Conservation (phyloP, 2,329 filamentous ascomycete genomes). For the Cytospora mali region DNA sequence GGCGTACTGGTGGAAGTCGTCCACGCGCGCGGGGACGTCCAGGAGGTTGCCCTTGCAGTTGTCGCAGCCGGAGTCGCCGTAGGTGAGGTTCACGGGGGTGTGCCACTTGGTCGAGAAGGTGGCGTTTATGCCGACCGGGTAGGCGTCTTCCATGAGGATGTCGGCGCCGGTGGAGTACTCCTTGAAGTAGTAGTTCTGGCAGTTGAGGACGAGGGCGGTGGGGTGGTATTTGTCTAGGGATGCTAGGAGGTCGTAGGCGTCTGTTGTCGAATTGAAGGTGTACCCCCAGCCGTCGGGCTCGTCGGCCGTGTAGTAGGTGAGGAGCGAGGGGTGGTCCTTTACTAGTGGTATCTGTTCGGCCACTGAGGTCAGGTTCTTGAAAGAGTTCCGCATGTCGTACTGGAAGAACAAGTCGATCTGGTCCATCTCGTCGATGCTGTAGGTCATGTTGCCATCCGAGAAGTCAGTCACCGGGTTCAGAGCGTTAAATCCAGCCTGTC, state of each 20-base stretch:
- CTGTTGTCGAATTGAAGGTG: constrained; percentile 50
- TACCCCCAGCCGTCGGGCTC: constrained; percentile 61
- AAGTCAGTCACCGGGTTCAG: constrained; percentile 48
- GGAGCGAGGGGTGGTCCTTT: constrained; percentile 44
- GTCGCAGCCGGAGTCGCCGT: constrained; percentile 66
- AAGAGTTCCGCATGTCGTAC: constrained; percentile 50
- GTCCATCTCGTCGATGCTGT: constrained; percentile 42
- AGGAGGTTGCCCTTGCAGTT: constrained; percentile 56
- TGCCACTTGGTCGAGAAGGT: constrained; percentile 55
- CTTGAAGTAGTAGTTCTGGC: constrained; percentile 62
- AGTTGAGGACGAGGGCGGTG: constrained; percentile 61
- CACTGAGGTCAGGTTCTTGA: constrained; percentile 47
- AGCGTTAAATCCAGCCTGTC: constrained; percentile 45
- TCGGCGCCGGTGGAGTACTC: constrained; percentile 58
- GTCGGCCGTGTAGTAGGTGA: constrained; percentile 50
- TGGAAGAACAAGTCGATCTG: constrained; percentile 44
- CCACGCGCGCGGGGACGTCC: constrained; percentile 51
- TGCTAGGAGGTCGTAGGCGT: constrained; percentile 49
- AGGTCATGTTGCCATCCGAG: constrained; percentile 40
- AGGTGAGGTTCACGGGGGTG: constrained; percentile 59
- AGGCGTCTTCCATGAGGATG: constrained; percentile 62
- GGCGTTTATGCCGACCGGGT: constrained; percentile 60
- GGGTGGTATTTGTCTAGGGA: constrained; percentile 63
- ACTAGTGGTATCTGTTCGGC: constrained; percentile 43
- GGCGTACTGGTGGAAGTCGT: constrained; percentile 44